Evolutionary conservation across 176 grass and related monocot species (phyloP), one percentile per base, ranked within the genome.

Genomic region (Rhynchospora breviuscula): DNA sequence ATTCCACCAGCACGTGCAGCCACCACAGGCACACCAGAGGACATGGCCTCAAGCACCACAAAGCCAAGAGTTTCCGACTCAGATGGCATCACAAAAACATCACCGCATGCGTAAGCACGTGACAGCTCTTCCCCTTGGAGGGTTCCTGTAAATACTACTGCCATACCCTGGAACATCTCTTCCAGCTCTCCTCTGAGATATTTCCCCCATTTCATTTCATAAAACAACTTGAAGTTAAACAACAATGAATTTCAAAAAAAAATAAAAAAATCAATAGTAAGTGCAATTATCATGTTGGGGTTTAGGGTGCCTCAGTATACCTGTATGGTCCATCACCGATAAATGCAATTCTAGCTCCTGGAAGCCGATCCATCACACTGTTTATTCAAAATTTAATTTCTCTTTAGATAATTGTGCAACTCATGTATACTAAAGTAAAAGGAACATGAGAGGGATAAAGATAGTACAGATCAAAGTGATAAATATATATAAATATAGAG

Each of bases 41-140:
- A 91, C 96, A 98, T 98, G 57, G 96, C 92, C 88, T 98, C 96
- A 6, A 95, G 80, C 67, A 98, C 91, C 6, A 98, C 96, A 43
- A 90, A 90, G 5, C 96, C 96, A 0, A 98, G 96, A 0, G 93
- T 98, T 59, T 98, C 96, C 0, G 95, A 98, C 48, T 98, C 96
- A 0, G 96, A 98, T 0, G 96, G 96, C 96, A 98, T 98, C 86
- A 98, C 59, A 49, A 98, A 98, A 5, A 95, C 76, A 12, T 98
- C 93, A 0, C 96, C 93, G 1, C 93, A 88, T 0, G 96, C 93
- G 1, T 98, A 98, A 0, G 93, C 93, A 29, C 88, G 92, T 0
- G 96, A 95, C 48, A 98, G 92, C 66, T 95, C 93, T 49, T 91
- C 96, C 0, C 91, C 95, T 71, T 98, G 93, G 54, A 98, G 79